Evolutionary conservation across 106 monocot genomes (phyloP), one percentile per base, ranked within the genome.

Genomic region (Platanthera zijinensis): DNA sequence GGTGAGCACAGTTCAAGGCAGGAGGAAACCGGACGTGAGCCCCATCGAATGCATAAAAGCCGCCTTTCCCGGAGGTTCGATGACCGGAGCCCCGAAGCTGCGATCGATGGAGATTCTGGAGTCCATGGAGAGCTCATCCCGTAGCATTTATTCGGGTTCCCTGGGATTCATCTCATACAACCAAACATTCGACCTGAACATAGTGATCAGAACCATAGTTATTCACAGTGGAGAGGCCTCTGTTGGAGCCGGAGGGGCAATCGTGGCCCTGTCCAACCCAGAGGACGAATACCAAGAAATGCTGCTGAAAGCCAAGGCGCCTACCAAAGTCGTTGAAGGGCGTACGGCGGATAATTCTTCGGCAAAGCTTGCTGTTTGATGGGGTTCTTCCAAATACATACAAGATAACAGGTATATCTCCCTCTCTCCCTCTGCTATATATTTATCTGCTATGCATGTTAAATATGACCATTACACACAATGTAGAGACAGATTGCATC

Each of bases 81-180:
- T 95, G 95, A 92, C 95, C 39, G 95, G 95, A 48, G 91, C 95
- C 59, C 95, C 95, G 21, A 95, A 95, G 77, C 68, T 95, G 18
- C 77, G 95, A 75, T 95, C 95, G 48, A 90, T 95, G 89, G 86
- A 92, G 74, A 77, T 95, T 72, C 95, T 92, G 14, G 92, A 95
- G 76, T 87, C 85, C 19, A 52, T 95, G 45, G 95, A 95, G 66
- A 84, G 73, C 74, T 84, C 82, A 57, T 82, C 89, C 0, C 89
- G 92, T 51, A 85, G 92, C n/a, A 39, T 95, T 4, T 95, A 95
- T 51, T 95, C 95, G 2, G 95, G 95, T 7, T 95, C 84, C 0
- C 87, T 95, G 48, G 95, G 92, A 12, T 92, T 89, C 57, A 76
- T 95, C 84, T 92, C 92, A 50, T 95, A 95, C 78, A 95, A 92